Percentiles rank a stretch among this genome's conserved stretches.
These are phyloP conservation scores for Massariosphaeria phaeospora DNA, from an alignment of 495 filamentous ascomycete species.

Conservation along the genomic window DNA sequence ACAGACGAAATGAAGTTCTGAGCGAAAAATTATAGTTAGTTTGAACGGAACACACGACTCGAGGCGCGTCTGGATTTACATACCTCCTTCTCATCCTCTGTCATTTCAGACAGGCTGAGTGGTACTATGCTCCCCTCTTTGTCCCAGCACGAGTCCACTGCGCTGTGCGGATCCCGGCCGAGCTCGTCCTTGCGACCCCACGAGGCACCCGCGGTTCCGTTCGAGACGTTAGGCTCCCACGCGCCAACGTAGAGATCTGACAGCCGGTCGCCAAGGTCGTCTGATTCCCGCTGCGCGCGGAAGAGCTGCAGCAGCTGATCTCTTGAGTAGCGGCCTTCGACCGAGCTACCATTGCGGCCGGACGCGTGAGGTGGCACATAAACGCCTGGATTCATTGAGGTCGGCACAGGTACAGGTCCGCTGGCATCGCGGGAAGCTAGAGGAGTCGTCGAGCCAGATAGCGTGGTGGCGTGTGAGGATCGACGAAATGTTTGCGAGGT, in stretches of 20 bases:
- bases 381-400: slow-evolving; percentile 47
- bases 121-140: slow-evolving; percentile 65
- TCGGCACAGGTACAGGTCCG: not conserved
- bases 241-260: slow-evolving; percentile 65
- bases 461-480: slow-evolving; percentile 62
- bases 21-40: slow-evolving; percentile 4
- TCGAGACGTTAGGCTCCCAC: slow-evolving; percentile 68
- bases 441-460: slow-evolving; percentile 30
- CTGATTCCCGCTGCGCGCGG: slow-evolving; percentile 53
- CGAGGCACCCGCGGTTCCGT: slow-evolving; percentile 55
- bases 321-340: slow-evolving; percentile 68
- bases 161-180: slow-evolving; percentile 53
- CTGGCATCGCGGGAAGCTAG: slow-evolving; percentile 32
- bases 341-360: slow-evolving; percentile 54
- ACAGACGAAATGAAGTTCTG: slow-evolving; percentile 78
- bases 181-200: slow-evolving; percentile 76
- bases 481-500: slow-evolving; percentile 82
- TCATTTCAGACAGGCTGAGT: slow-evolving; percentile 69
- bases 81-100: slow-evolving; percentile 79
- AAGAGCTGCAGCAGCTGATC: slow-evolving; percentile 77
- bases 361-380: slow-evolving; percentile 61
- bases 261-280: slow-evolving; percentile 57
- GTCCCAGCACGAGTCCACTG: slow-evolving; percentile 88
- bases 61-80: slow-evolving; percentile 30
- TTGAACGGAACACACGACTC: not conserved